Evolutionary conservation across 139 green algal genomes (phyloP).

Genomic region (Pycnococcus provasolii): DNA sequence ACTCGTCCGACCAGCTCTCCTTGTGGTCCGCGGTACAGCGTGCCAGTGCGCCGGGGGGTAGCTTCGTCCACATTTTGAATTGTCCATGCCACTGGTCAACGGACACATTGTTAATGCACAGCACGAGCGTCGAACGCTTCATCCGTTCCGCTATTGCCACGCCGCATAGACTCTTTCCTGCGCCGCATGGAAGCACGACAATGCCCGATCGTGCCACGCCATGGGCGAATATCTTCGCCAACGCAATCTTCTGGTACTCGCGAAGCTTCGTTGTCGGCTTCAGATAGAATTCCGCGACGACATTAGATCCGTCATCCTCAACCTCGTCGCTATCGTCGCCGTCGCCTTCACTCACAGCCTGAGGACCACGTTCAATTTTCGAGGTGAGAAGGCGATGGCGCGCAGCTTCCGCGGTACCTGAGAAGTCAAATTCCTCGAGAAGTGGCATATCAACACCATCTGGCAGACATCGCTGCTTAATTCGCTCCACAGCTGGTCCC

Average conservation of each 20-base stretch:
- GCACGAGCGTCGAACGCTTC: slow-evolving; percentile 71
- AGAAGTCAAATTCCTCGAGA: slow-evolving; percentile 98
- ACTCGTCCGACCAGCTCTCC: too few species aligned
- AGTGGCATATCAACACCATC: slow-evolving; percentile 85
- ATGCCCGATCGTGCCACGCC: slow-evolving; percentile 64
- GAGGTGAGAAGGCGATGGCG: too few species aligned
- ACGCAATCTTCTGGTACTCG: slow-evolving; percentile 86
- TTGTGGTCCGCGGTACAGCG: too few species aligned
- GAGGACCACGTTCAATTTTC: too few species aligned
- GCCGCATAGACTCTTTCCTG: slow-evolving; percentile 80
- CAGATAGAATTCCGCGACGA: slow-evolving; percentile 64
- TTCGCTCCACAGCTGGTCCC: too few species aligned
- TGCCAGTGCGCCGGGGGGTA: too few species aligned
- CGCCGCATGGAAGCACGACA: slow-evolving; percentile 95
- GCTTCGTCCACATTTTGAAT: too few species aligned
- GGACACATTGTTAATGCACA: slow-evolving; percentile 52
- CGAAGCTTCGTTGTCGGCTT: slow-evolving; percentile 74
- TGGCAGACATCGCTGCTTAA: slow-evolving; percentile 60
- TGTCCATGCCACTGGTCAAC: slow-evolving; percentile 6
- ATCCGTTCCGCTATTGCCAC: slow-evolving; percentile 76
- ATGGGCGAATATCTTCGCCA: slow-evolving; percentile 99
- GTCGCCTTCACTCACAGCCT: too few species aligned
- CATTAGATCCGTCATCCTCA: slow-evolving; percentile 51
- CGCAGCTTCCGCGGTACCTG: too few species aligned
- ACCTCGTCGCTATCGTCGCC: too few species aligned